Base-by-base conservation (phyloP, 495 filamentous ascomycete species). In the Astrocystis sublimbata region DNA sequence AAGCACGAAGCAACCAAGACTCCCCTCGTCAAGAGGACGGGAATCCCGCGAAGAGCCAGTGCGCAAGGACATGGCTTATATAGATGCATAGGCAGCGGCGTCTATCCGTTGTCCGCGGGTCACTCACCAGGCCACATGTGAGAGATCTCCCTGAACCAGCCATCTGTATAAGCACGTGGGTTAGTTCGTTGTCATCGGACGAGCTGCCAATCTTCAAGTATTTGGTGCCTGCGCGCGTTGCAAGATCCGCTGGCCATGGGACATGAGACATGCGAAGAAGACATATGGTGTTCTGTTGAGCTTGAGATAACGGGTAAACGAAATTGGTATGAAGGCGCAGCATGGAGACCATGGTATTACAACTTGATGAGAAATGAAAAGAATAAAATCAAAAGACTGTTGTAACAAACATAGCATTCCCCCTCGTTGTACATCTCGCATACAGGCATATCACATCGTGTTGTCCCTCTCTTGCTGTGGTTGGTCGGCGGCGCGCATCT, bases 81-180 rank as follows among this genome's bases (percentile, higher is more conserved):
- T 15, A 15, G 28, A 36, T 58, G 23, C 23, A 45, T 45, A 35
- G 6, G 19, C 19, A 31, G 5, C 17, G 51, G 17, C 40, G n/a
- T n/a, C 47, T 36, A 19, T 41, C 30, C n/a, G n/a, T n/a, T n/a
- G n/a, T n/a, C 21, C 7, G 46, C 31, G 21, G 26, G 45, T 62
- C 50, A 76, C 78, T 73, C 61, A 81, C 78, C 94, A 50, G 94
- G 94, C 94, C 96, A 99, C 92, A 97, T 97, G 70, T 90, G 80
- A 61, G 91, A 96, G 77, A 96, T 88, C 79, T 98, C 96, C 74
- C 92, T 92, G 88, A 98, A 98, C 96, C 94, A 99, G 79, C 93
- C 94, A 96, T 98, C 93, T 96, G 58, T 36, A 54, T 45, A 23
- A 62, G 52, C 50, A 45, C 58, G 53, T 67, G 19, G 61, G 69